phyloP scores from a whole-genome alignment of 2,329 filamentous ascomycete genomes.

The Xylaria sp. region DNA sequence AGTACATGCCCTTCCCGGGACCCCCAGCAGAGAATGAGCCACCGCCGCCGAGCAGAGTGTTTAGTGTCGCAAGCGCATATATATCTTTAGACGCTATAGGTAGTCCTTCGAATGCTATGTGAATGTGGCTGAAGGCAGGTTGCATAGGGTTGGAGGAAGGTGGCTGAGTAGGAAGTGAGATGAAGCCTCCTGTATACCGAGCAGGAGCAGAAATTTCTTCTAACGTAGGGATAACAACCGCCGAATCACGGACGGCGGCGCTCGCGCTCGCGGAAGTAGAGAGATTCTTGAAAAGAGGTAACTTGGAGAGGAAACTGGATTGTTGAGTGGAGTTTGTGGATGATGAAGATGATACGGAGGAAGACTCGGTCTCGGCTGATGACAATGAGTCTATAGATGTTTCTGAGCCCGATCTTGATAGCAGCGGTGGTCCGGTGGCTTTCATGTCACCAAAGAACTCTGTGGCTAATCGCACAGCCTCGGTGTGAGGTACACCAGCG shows the following conservation, averaged over 20 bases:
- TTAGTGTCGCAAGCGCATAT: conserved; percentile 93
- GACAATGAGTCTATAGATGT: conserved; percentile 60
- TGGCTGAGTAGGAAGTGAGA: conserved; percentile 83
- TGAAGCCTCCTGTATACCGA: conserved; percentile 93
- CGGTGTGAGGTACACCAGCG: conserved; percentile 85
- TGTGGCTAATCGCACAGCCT: conserved; percentile 82
- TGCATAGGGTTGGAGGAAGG: conserved; percentile 80
- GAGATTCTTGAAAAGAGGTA: conserved; percentile 91
- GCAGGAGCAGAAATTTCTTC: conserved; percentile 73
- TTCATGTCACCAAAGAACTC: conserved; percentile 94
- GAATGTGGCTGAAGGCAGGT: conserved; percentile 88
- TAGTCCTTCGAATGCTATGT: conserved; percentile 94
- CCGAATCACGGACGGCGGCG: conserved; percentile 65
- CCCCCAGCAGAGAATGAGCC: conserved; percentile 97
- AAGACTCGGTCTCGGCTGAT: conserved; percentile 50
- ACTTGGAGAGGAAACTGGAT: conserved; percentile 78
- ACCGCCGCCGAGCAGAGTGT: conserved; percentile 94
- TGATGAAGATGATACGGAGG: conserved; percentile 51
- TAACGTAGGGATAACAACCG: conserved; percentile 56
- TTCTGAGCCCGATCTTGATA: conserved; percentile 69
- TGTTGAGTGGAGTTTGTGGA: conserved; percentile 51
- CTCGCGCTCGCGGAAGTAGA: conserved; percentile 76
- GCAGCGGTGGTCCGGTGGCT: conserved; percentile 58
- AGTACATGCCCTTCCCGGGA: conserved; percentile 99
- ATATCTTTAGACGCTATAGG: conserved; percentile 92